Conservation (phyloP, 352 stramenopile species). For the Globisporangium spiculum region DNA sequence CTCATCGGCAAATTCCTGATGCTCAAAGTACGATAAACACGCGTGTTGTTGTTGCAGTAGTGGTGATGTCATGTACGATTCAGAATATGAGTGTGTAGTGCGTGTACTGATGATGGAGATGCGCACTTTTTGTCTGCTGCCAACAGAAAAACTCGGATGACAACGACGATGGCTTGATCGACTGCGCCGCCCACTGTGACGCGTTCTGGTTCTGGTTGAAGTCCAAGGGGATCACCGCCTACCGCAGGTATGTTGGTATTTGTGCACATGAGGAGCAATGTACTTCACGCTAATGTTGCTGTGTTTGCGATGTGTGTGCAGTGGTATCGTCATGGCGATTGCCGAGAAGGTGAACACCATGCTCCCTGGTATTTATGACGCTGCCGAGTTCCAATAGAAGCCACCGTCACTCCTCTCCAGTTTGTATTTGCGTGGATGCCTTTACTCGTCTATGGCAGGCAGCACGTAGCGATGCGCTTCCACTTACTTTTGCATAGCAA, state of each 20-base stretch:
- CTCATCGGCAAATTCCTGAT: slow-evolving; percentile 94
- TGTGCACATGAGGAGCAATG: neutral
- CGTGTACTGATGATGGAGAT: slow-evolving; percentile 32
- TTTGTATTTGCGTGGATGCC: slow-evolving; percentile 12
- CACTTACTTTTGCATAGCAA: neutral
- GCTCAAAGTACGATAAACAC: slow-evolving; percentile 55
- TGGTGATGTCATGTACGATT: neutral
- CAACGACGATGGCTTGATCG: slow-evolving; percentile 86
- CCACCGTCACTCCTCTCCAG: slow-evolving; percentile 22
- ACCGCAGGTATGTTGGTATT: slow-evolving; percentile 69
- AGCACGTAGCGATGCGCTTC: neutral
- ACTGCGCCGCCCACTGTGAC: slow-evolving; percentile 94
- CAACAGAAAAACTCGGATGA: slow-evolving; percentile 77
- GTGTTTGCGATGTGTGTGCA: slow-evolving; percentile 21
- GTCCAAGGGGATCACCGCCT: slow-evolving; percentile 92
- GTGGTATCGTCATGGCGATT: slow-evolving; percentile 96
- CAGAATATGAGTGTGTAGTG: neutral
- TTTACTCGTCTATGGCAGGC: neutral
- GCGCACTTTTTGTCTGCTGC: slow-evolving; percentile 6
- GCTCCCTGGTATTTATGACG: slow-evolving; percentile 96
- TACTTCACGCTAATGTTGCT: neutral
- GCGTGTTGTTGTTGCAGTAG: neutral
- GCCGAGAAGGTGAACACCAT: slow-evolving; percentile 97
- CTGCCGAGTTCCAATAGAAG: slow-evolving; percentile 90
- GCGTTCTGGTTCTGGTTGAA: slow-evolving; percentile 98